Base-by-base conservation (phyloP, 225 moss, liverwort and hornwort species). In the Marchantia polymorpha region DNA sequence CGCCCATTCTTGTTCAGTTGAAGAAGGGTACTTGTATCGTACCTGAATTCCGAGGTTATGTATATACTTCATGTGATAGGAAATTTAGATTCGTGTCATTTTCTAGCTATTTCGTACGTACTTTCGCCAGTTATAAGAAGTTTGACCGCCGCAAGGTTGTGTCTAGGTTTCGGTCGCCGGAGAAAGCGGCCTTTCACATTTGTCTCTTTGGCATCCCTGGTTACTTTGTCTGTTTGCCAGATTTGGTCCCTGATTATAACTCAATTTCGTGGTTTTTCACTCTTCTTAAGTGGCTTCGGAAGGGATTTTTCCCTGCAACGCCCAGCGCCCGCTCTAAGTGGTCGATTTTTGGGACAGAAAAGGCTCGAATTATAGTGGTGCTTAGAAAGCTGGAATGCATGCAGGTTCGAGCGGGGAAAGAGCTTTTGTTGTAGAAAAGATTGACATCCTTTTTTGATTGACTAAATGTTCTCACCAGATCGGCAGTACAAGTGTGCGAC, bases 381-480 rank as follows among this genome's bases (percentile, higher is more conserved):
- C 23, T 72, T 20, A 52, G 72, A 52, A 19, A 52, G 72, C 50
- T 22, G 72, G 17, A 51, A 50, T 74, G 56, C 56, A 30, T 31
- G 29, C 56, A 74, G 55, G 74, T 55, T 74, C 29, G 16, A 55
- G 17, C 10, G 27, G 6, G 74, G 26, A 55, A 31, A 26, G 56
- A 52, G n/a, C 8, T 48, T 39, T 8, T 52, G 25, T 9, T 73
- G 12, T 73, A 30, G 14, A 74, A 74, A 55, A 0, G 67, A 56
- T 56, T 74, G 56, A 74, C 74, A 74, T 74, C 29, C 13, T 58
- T 31, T 64, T 74, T 12, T 56, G 55, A 52, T 27, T 74, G 56
- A 58, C 72, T 16, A 39, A 72, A 72, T 72, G 72, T 74, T 55
- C 29, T 74, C 30, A 30, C 29, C 74, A 74, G 74, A 74, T 74